Percentiles rank a stretch among this genome's conserved stretches.
Conservation (phyloP, 441 rosid species). For the Pelargonium cotyledonis region DNA sequence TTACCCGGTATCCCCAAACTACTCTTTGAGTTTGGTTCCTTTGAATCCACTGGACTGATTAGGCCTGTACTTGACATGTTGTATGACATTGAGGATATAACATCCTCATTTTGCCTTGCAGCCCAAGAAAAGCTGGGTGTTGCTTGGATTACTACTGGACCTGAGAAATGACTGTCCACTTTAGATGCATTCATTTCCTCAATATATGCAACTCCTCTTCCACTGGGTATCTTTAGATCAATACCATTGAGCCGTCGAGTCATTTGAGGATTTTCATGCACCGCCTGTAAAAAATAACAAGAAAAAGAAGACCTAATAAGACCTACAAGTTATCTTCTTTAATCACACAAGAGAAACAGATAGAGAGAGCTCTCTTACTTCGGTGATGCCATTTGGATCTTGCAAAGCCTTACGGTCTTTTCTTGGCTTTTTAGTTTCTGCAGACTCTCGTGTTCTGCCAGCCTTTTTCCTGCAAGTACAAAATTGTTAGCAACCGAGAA, state of each 20-base stretch:
- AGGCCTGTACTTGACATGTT: conserved; percentile 46
- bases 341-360: conserved; percentile 8
- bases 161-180: conserved; percentile 36
- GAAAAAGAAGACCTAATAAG: conserved; percentile 3
- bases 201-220: conserved; percentile 19
- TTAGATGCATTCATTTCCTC: conserved; percentile 30
- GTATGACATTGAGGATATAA: conserved; percentile 42
- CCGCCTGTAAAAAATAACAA: conserved; percentile 28
- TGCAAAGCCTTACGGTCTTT: conserved; percentile 38
- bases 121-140: conserved; percentile 77
- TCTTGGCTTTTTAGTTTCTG: conserved; percentile 37
- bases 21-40: conserved; percentile 36
- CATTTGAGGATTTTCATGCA: conserved; percentile 18
- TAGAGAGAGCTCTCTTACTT: conserved; percentile 40
- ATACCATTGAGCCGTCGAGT: conserved; percentile 14
- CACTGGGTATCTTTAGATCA: conserved; percentile 16
- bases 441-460: conserved; percentile 42
- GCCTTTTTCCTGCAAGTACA: conserved; percentile 55
- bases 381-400: conserved; percentile 28
- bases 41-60: conserved; percentile 37
- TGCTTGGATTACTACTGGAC: conserved; percentile 41
- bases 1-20: conserved; percentile 25
- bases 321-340: conserved; percentile 11
- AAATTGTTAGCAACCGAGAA: too few species aligned
- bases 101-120: conserved; percentile 50